phyloP scores from a whole-genome alignment of 2,329 filamentous ascomycete genomes.

The Colletotrichum sp. region DNA sequence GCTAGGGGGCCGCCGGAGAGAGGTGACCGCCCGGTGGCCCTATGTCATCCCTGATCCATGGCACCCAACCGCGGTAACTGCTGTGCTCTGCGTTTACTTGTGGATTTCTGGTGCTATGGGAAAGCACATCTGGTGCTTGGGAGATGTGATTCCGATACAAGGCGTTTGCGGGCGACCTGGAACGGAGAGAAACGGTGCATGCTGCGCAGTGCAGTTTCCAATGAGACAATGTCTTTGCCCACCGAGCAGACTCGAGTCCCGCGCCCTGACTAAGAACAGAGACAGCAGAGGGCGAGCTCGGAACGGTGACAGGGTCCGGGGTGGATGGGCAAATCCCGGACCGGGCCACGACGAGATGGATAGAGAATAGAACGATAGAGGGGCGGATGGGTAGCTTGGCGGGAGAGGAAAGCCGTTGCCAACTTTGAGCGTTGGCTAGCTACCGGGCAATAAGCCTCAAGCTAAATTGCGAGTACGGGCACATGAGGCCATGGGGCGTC shows the following conservation, averaged over 20 bases:
- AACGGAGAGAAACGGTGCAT: background rate
- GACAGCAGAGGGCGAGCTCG: background rate
- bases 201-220: background rate
- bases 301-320: background rate
- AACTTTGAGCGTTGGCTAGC: background rate
- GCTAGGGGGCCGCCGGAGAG: background rate
- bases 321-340: conserved; percentile 3
- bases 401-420: background rate
- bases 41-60: background rate
- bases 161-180: background rate
- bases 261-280: background rate
- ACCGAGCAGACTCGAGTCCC: background rate
- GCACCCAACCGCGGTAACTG: background rate
- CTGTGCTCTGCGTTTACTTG: background rate
- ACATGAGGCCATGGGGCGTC: background rate
- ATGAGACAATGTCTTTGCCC: background rate
- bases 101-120: background rate
- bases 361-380: conserved; percentile 14
- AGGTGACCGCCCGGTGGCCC: background rate
- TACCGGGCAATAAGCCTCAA: background rate
- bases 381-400: conserved; percentile 13
- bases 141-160: background rate
- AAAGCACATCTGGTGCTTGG: background rate
- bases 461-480: background rate
- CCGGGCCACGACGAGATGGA: conserved; percentile 11